Evolutionary conservation across 768 basidiomycete genomes (phyloP).

Genomic region (Gymnopilus junonius): DNA sequence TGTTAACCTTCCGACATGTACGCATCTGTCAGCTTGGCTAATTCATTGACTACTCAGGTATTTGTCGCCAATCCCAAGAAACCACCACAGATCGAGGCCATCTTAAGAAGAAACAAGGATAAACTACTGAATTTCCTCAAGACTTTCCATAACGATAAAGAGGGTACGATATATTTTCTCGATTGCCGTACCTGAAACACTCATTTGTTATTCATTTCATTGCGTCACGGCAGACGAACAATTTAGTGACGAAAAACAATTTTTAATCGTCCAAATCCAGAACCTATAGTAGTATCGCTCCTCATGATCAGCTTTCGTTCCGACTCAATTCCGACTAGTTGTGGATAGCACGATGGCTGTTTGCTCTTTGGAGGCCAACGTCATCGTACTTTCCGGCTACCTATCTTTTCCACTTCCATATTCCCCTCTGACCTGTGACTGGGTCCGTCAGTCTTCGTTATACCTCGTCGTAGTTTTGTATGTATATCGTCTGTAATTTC

Average conservation of each 20-base stretch:
- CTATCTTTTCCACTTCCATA: not conserved
- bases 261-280: constrained; percentile 92
- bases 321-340: not conserved
- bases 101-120: constrained; percentile 92
- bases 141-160: constrained; percentile 97
- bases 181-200: not conserved
- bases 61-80: constrained; percentile 99
- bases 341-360: not conserved
- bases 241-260: constrained; percentile 97
- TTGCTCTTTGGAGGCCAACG: not conserved
- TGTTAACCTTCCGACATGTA: constrained; percentile 19
- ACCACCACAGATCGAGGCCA: constrained; percentile 90
- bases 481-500: not conserved
- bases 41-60: constrained; percentile 49
- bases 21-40: not conserved
- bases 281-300: constrained; percentile 49
- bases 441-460: not conserved
- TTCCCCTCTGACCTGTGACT: not conserved
- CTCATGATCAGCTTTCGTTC: not conserved
- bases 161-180: constrained; percentile 58
- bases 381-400: not conserved
- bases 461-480: not conserved
- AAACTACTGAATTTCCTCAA: constrained; percentile 89
- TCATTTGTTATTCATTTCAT: not conserved
- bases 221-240: constrained; percentile 73